These are phyloP conservation scores for Sporothrix luriei DNA, from an alignment of 2,329 filamentous ascomycete genomes.

Conservation along the genomic window DNA sequence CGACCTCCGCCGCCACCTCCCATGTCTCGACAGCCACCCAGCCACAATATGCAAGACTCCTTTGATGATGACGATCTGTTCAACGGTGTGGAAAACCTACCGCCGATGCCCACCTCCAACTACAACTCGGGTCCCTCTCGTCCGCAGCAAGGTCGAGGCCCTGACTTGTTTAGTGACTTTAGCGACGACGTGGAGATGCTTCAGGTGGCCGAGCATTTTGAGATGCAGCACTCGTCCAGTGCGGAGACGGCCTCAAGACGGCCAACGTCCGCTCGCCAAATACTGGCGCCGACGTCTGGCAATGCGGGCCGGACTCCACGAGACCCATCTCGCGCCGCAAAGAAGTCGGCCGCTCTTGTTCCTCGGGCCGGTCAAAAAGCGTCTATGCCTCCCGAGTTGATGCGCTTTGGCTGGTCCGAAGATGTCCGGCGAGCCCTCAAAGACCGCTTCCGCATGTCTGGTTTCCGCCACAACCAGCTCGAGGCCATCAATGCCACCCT, in stretches of 20 bases:
- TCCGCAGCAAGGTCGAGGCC: conserved; percentile 21
- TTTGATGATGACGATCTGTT: conserved; percentile 38
- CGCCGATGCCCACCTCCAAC: conserved; percentile 21
- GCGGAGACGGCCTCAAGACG: conserved; percentile 37
- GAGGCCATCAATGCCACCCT: conserved; percentile 96
- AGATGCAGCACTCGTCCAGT: conserved; percentile 44
- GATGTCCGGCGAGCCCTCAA: conserved; percentile 82
- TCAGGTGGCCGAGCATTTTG: conserved; percentile 55
- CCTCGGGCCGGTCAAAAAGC: conserved; percentile 37
- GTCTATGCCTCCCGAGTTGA: conserved; percentile 54
- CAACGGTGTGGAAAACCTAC: conserved; percentile 33
- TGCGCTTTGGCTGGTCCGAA: conserved; percentile 77
- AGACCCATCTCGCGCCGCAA: conserved; percentile 43
- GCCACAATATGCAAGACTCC: conserved; percentile 33
- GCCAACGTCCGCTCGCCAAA: conserved; percentile 42
- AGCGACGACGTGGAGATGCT: conserved; percentile 51
- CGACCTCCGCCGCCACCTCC: neutral
- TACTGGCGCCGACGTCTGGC: conserved; percentile 54
- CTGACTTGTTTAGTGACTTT: conserved; percentile 40
- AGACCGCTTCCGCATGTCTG: conserved; percentile 78
- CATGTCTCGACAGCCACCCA: neutral
- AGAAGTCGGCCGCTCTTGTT: conserved; percentile 38
- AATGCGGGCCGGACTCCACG: conserved; percentile 46
- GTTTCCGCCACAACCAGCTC: conserved; percentile 88
- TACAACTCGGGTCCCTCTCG: neutral